Evolutionary conservation across 1,284 basidiomycete genomes (phyloP).

Genomic region (Ustilago trichophora): DNA sequence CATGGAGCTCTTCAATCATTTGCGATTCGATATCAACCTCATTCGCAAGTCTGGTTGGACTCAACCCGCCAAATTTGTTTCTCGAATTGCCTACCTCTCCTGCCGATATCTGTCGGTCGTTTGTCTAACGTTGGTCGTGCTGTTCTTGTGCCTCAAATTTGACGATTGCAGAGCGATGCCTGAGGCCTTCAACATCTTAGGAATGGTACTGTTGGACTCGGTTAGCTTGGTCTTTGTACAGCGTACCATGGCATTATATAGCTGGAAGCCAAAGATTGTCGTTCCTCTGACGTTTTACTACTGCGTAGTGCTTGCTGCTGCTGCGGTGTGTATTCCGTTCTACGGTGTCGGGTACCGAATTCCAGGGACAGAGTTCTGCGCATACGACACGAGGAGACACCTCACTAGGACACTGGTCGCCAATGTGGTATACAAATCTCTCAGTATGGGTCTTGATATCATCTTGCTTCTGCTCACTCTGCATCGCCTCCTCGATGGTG

Average conservation of each 20-base stretch:
- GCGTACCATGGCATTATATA: conserved; percentile 38
- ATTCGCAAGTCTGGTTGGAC: conserved; percentile 38
- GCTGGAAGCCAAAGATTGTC: conserved; percentile 25
- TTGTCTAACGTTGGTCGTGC: conserved; percentile 15
- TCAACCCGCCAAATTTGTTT: conserved; percentile 26
- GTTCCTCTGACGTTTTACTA: conserved; percentile 20
- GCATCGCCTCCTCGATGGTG: conserved; percentile 41
- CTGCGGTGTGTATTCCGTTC: conserved; percentile 20
- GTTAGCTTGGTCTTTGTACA: conserved; percentile 38
- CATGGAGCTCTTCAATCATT: conserved; percentile 35
- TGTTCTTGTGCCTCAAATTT: conserved; percentile 18
- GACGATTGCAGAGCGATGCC: conserved; percentile 25
- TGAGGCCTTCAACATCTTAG: conserved; percentile 22
- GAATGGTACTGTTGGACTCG: conserved; percentile 21
- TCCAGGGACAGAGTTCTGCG: conserved; percentile 27
- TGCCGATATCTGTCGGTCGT: conserved; percentile 21
- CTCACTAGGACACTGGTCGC: conserved; percentile 4
- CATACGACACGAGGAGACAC: conserved; percentile 26
- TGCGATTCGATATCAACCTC: conserved; percentile 36
- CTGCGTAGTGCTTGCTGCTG: conserved; percentile 12
- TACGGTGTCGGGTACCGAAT: conserved; percentile 34
- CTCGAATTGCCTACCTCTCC: conserved; percentile 30
- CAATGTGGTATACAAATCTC: conserved; percentile 27
- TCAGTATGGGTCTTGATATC: conserved; percentile 31
- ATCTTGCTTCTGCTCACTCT: conserved; percentile 36